Base-by-base conservation (phyloP, 2,329 filamentous ascomycete genomes). In the Domatiomyces catenatus region DNA sequence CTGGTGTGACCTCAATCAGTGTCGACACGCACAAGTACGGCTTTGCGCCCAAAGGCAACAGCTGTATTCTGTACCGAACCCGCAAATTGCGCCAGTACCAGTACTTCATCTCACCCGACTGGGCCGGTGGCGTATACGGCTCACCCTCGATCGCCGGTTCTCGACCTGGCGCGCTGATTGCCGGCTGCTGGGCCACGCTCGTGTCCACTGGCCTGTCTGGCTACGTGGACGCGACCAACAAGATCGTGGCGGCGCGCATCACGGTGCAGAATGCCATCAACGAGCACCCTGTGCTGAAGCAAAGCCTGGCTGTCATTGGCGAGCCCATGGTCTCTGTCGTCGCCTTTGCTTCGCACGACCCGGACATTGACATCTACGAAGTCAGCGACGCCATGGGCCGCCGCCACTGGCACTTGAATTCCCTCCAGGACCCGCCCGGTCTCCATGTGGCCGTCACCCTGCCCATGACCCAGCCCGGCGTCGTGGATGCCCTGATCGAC, bases 11-110 rank as follows among this genome's bases (percentile, higher is more conserved):
- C 2, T 90, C 84, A 66, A 96, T 98, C 67, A 88, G 82, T 58
- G 93, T 89, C 66, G 92, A 98, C 66, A 98, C 92, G 2, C 92
- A 98, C 76, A 98, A 98, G 68, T 98, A 98, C 66, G 92, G 92
- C 39, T 98, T 98, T 64, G 92, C 92, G 1, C 92, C 92, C 49
- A 98, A 98, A 72, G 92, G 92, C 59, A 98, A 94, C 75, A 92
- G 84, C 48, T 92, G 88, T 1, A 76, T 94, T 12, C 75, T 98
- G 43, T 98, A 98, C 75, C 86, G 92, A 60, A 84, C 80, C 45
- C 76, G 81, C 32, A 71, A 77, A 46, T 77, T 93, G 58, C 81
- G 92, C 59, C 80, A 80, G 51, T 90, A 94, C 68, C 92, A 98
- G 69, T 98, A 98, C 75, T 98, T 94, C 68, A 83, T 98, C 64